Conservation (phyloP, 2,329 filamentous ascomycete species). For the Calonectria montana region DNA sequence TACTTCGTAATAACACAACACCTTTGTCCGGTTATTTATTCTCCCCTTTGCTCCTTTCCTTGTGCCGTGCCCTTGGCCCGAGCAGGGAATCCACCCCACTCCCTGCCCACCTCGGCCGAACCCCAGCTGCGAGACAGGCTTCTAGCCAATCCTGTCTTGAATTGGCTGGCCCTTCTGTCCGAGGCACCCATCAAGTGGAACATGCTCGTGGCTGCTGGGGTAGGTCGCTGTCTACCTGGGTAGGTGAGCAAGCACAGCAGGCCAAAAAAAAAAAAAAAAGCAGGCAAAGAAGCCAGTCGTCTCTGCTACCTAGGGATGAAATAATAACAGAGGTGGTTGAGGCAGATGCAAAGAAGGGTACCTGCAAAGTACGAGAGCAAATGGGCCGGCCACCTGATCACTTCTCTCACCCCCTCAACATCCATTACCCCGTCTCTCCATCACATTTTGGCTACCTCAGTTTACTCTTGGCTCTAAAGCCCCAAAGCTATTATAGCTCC, state of each 20-base stretch:
- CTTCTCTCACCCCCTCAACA: not conserved
- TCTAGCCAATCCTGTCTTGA: conserved; percentile 7
- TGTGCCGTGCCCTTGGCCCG: conserved; percentile 25
- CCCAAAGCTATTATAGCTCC: conserved; percentile 12
- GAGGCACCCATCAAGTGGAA: conserved; percentile 20
- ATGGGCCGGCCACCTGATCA: not conserved
- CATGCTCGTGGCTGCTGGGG: conserved; percentile 12
- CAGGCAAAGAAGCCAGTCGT: not conserved
- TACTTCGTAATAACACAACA: not conserved
- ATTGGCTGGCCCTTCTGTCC: conserved; percentile 20
- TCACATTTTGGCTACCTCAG: not conserved
- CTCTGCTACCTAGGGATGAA: not conserved
- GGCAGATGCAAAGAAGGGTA: not conserved
- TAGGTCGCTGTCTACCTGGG: not conserved
- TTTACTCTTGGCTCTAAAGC: not conserved
- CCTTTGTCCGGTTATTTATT: not conserved
- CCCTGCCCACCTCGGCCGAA: conserved; percentile 23
- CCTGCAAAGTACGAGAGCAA: not conserved
- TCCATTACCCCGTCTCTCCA: not conserved
- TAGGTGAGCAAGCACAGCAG: not conserved
- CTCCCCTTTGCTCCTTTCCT: not conserved
- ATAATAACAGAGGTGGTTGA: not conserved
- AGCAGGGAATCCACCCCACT: conserved; percentile 12
- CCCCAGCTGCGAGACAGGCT: conserved; percentile 5
- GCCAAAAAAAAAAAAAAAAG: not conserved